Evolutionary conservation across 306 rosid genomes (phyloP), one percentile per base, ranked within the genome.

Genomic region (Quercus bicolor): DNA sequence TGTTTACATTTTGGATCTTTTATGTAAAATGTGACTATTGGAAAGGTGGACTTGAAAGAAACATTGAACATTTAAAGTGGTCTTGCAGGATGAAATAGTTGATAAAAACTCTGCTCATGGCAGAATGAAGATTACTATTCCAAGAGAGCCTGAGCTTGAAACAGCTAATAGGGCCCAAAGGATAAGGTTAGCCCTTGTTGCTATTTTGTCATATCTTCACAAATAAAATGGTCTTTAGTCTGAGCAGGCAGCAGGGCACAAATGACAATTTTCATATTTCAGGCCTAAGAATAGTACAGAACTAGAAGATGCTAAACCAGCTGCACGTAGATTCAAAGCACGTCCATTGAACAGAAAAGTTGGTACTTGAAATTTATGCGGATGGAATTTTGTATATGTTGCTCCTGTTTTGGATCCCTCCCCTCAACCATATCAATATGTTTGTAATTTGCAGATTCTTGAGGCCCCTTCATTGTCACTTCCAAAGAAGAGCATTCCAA

Each of bases 281-380:
- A 93, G 97, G 83, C 86, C 93, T 29, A 91, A 81, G 75, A 88
- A 79, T 84, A 86, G 54, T 71, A 77, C 91, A 75, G 88, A 90
- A 81, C 72, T 83, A 54, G 93, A 89, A 70, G 61, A 52, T 62
- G 85, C 52, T 74, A 73, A 82, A 43, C 37, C 86, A 74, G 65
- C 86, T 71, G 79, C 82, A 69, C 87, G 81, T 68, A 88, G 87
- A 82, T 91, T 96, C 82, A 93, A 87, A 91, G 98, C 99, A 56
- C 97, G 94, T 16, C 99, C 96, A 1, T 78, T 96, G 75, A 96
- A 96, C 85, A 87, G 88, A 93, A 96, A 96, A 89, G 99, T 96
- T 59, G 56, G 94, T 91, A 83, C 81, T 80, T 81, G 18, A 70
- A 69, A 64, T 75, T 12, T 28, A 66, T 51, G 48, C 56, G 54